Evolutionary conservation across 2,329 filamentous ascomycete species (phyloP), one percentile per base, ranked within the genome.

Genomic region (Monosporascus cannonballus): DNA sequence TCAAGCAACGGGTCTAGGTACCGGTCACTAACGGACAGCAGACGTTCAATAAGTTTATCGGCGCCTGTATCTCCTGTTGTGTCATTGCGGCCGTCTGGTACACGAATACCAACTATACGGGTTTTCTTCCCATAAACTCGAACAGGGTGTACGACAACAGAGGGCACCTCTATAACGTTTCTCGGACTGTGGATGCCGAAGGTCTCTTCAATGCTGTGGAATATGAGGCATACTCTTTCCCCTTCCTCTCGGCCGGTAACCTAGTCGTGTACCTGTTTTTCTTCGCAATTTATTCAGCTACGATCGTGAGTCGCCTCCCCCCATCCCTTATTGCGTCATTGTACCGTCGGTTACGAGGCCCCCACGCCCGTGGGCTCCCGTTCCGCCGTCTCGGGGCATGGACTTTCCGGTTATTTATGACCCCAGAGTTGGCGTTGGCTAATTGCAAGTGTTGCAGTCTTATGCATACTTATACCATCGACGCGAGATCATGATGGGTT

Each of bases 11-110:
- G 9, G 27, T 30, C 27, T 11, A 30, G 11, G 27, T 30, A 30
- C 27, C 11, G 3, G 60, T 67, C 60, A 70, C 76, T 7, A 77
- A 78, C 3, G 78, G 77, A 61, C 79, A 83, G 67, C 80, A 79
- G 27, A 85, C 84, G 44, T 72, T 82, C 51, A 87, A 87, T 65
- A 80, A 78, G 22, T 72, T 85, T 55, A 68, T 84, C 45, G 83
- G 83, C 30, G 74, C 79, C 48, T 72, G 83, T 14, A 56, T 80
- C 36, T 79, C 76, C 44, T 76, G 77, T 59, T 77, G 80, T 69
- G 69, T 86, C 15, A 71, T 82, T 15, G 65, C 79, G 2, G 79
- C 69, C 25, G 62, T 87, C 8, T 85, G 83, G 69, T 87, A 80
- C 64, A 76, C 71, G 45, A 81, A 82, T 51, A 67, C 78, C 2